Percentiles rank a stretch among this genome's conserved stretches.
phyloP scores from a whole-genome alignment of 495 filamentous ascomycete genomes.

The Hypoxylon subgilvum region DNA sequence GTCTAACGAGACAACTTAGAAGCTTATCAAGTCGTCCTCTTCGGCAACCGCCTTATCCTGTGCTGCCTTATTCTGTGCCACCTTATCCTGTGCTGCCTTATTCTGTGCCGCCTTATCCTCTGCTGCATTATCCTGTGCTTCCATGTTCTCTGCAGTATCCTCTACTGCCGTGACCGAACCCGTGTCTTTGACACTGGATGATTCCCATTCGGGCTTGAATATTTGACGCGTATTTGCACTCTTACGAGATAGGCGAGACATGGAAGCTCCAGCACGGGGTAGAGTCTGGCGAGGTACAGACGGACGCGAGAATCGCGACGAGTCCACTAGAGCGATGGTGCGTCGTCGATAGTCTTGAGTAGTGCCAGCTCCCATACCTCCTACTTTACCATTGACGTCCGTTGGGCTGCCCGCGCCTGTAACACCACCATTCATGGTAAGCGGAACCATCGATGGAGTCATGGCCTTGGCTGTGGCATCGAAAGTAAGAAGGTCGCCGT shows the following conservation, averaged over 20 bases:
- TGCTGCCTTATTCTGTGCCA: too few species aligned
- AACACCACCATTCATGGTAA: neutral
- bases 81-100: too few species aligned
- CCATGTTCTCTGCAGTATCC: neutral
- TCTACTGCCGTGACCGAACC: neutral
- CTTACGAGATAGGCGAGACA: neutral
- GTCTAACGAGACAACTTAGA: neutral
- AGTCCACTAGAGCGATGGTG: too few species aligned
- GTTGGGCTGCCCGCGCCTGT: neutral
- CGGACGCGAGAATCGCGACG: too few species aligned
- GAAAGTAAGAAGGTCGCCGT: conserved; percentile 15
- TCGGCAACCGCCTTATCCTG: too few species aligned
- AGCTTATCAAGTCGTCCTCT: conserved; percentile 9
- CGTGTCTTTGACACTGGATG: neutral
- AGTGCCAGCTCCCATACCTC: too few species aligned
- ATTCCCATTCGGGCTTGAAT: conserved; percentile 25
- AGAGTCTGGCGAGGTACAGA: too few species aligned
- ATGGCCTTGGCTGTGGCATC: conserved; percentile 3
- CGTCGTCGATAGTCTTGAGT: too few species aligned
- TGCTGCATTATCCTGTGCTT: neutral
- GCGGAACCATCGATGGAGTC: neutral
- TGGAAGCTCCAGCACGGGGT: neutral
- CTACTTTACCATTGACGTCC: neutral
- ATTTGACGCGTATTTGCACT: conserved; percentile 3
- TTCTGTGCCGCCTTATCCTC: neutral